phyloP scores from a whole-genome alignment of 176 grass and related monocot species.

The Guadua angustifolia region DNA sequence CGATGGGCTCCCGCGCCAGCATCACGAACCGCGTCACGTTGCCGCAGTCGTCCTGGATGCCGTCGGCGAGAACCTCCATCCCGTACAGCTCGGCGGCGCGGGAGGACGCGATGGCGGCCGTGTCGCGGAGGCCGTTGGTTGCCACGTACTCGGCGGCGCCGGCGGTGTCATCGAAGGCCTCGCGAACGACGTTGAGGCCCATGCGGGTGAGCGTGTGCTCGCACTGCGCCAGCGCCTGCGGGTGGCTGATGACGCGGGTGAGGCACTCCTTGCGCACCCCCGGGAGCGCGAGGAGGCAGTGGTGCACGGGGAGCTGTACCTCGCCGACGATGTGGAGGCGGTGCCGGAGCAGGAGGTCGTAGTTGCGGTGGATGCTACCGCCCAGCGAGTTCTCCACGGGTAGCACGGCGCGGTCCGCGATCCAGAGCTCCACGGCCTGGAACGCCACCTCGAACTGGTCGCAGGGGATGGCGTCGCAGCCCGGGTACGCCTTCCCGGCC shows the following conservation, averaged over 20 bases:
- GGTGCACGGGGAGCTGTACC: constrained; percentile 93
- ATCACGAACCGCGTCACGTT: constrained; percentile 96
- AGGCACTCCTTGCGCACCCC: constrained; percentile 86
- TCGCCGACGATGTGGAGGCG: constrained; percentile 96
- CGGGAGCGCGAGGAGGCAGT: constrained; percentile 88
- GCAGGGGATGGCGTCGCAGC: constrained; percentile 84
- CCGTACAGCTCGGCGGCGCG: constrained; percentile 86
- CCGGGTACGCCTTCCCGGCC: constrained; percentile 83
- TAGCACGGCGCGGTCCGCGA: constrained; percentile 90
- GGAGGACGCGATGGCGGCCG: constrained; percentile 84
- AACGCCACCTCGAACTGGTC: constrained; percentile 99
- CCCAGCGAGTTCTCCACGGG: constrained; percentile 94
- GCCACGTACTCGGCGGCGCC: constrained; percentile 81
- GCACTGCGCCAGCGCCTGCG: constrained; percentile 93
- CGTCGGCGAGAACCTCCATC: constrained; percentile 77
- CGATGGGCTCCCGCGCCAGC: constrained; percentile 85
- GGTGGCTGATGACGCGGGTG: constrained; percentile 91
- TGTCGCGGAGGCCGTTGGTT: constrained; percentile 74
- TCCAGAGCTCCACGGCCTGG: constrained; percentile 90
- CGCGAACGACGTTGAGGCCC: constrained; percentile 92
- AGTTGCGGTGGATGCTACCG: constrained; percentile 98
- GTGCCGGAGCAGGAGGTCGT: constrained; percentile 94
- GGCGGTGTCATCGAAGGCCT: constrained; percentile 96
- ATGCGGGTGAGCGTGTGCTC: constrained; percentile 85
- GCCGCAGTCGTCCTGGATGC: constrained; percentile 85